Evolutionary conservation across 2,329 filamentous ascomycete genomes (phyloP), one percentile per base, ranked within the genome.

Genomic region (Trichoderma sp.): DNA sequence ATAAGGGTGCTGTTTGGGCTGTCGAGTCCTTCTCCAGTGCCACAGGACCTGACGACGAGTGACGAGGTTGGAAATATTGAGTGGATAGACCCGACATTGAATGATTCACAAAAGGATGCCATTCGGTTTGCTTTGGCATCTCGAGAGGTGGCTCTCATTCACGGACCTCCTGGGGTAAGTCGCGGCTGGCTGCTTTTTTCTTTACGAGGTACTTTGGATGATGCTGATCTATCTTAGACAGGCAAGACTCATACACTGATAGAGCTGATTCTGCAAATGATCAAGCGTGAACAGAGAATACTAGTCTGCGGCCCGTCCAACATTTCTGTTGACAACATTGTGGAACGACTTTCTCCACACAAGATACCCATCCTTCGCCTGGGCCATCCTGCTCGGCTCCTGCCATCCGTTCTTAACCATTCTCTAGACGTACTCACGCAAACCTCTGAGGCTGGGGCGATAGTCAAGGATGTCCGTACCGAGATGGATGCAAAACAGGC

Each of bases 251-350:
- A 98, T 82, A 98, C 97, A 0, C 86, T 99, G 53, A 96, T 99
- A 76, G 97, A 99, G 83, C 88, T 99, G 14, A 97, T 99, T 76
- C 88, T 97, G n/a, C 97, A 99, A 81, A 87, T 98, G 79, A 87
- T 97, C 73, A 92, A 92, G 81, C 90, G 91, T 29, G 89, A 91
- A 41, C 89, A 92, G 72, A 91, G 95, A 1, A 88, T 98, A 12
- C 88, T 98, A 2, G 96, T 98, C n/a, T 98, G 97, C 80, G 97
- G 96, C 0, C 97, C 97, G 0, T 98, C 95, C 35, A 99, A 99
- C 82, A 95, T 99, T 79, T 97, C 95, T 0, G 97, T 99, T 1
- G 97, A 99, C 88, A 99, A 99, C 81, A 97, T 99, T 75, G 95
- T 98, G 9, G 97, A 99, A 84, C 92, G 97, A 8, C 89, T 98